A percentile compares a stretch with the other conserved stretches of the same genome.
These are phyloP conservation scores for Oryza coarctata DNA, from an alignment of 176 grass and related monocot species.

Conservation along the genomic window DNA sequence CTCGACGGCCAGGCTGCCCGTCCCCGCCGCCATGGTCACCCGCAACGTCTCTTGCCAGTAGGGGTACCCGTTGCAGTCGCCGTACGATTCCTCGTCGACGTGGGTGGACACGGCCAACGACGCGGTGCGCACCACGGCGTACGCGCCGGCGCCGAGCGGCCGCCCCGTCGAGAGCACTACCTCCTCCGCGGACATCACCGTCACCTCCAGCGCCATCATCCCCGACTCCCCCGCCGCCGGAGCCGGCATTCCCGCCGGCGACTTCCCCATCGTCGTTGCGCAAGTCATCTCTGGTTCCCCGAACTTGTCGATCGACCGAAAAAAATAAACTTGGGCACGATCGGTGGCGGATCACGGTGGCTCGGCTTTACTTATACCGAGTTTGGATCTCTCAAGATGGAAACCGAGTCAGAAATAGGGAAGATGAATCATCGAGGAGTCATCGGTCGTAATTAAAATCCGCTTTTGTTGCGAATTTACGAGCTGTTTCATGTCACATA, in stretches of 20 bases:
- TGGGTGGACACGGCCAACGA: not conserved
- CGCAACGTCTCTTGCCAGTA: conserved; percentile 45
- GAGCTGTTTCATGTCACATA: not conserved
- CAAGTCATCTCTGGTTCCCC: no score
- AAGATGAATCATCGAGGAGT: no score
- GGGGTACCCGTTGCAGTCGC: conserved; percentile 48
- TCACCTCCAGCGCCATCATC: conserved; percentile 39
- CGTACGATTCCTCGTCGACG: not conserved
- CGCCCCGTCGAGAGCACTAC: conserved; percentile 11
- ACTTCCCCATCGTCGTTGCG: not conserved
- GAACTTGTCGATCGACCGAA: not conserved
- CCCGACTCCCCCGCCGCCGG: no score
- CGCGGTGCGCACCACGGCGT: conserved; percentile 28
- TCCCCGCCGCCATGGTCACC: conserved; percentile 5
- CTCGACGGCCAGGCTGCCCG: conserved; percentile 35
- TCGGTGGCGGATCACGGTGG: not conserved
- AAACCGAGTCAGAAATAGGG: no score
- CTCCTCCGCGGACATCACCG: conserved; percentile 44
- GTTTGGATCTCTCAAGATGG: no score
- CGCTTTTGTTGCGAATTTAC: not conserved
- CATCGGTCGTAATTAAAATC: not conserved
- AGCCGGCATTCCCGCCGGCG: no score
- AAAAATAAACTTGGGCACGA: not conserved
- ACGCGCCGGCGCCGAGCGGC: conserved; percentile 11
- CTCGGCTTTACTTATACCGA: not conserved